phyloP scores from a whole-genome alignment of 1,284 basidiomycete genomes.

The Ganoderma resinaceum region DNA sequence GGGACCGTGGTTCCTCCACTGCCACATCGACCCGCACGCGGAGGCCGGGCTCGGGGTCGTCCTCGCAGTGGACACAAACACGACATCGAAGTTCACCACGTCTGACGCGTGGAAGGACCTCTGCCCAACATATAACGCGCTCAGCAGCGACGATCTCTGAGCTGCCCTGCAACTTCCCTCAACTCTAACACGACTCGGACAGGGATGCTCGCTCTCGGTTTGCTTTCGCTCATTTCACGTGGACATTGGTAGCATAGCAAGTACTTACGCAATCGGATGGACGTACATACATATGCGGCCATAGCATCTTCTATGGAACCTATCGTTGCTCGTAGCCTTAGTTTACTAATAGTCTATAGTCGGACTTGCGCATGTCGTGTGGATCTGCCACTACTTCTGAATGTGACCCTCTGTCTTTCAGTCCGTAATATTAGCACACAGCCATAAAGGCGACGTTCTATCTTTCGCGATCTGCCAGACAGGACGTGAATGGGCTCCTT shows the following conservation, averaged over 20 bases:
- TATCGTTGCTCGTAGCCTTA: neutral
- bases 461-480: too few species aligned
- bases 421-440: too few species aligned
- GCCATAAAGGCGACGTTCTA: too few species aligned
- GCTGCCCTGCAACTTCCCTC: too few species aligned
- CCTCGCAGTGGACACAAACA: slow-evolving; percentile 35
- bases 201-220: too few species aligned
- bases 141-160: slow-evolving; percentile 3
- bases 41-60: slow-evolving; percentile 40
- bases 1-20: slow-evolving; percentile 34
- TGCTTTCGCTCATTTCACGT: neutral
- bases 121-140: slow-evolving; percentile 23
- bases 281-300: neutral
- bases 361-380: neutral
- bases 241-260: neutral
- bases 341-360: neutral
- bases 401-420: too few species aligned
- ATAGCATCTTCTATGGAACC: neutral
- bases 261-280: neutral
- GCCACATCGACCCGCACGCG: slow-evolving; percentile 40
- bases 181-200: too few species aligned
- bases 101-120: slow-evolving; percentile 22
- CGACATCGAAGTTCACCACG: slow-evolving; percentile 10
- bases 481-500: too few species aligned
- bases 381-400: too few species aligned